phyloP scores from a whole-genome alignment of 306 rosid genomes.

The Arachis stenosperma region DNA sequence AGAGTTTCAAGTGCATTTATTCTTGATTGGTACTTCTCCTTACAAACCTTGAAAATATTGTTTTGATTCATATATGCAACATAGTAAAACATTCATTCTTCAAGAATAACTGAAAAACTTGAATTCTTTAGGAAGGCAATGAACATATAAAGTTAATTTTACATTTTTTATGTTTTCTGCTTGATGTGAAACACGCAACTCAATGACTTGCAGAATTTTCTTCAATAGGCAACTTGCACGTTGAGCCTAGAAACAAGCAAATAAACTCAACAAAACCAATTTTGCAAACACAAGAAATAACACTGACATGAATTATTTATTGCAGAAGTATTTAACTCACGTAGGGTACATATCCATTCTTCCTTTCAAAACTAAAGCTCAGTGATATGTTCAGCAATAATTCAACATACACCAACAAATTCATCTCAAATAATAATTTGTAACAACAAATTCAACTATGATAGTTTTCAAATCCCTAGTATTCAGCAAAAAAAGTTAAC shows the following conservation, averaged over 20 bases:
- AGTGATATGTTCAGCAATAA: constrained; percentile 13
- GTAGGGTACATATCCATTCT: constrained; percentile 69
- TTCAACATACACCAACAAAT: too few relatives aligned
- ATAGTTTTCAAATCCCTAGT: too few relatives aligned
- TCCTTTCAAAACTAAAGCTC: constrained; percentile 62
- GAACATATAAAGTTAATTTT: too few relatives aligned
- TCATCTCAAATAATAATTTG: too few relatives aligned
- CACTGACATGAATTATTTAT: constrained; percentile 40
- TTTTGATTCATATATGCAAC: constrained; percentile 65
- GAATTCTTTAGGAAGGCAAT: not conserved
- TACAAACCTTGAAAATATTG: constrained; percentile 73
- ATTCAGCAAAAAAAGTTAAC: too few relatives aligned
- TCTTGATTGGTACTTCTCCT: constrained; percentile 77
- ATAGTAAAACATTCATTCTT: constrained; percentile 39
- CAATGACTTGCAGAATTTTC: too few relatives aligned
- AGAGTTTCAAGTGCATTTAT: constrained; percentile 81
- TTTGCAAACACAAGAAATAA: constrained; percentile 1
- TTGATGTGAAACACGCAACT: too few relatives aligned
- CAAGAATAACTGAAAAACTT: constrained; percentile 33
- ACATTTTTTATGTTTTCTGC: too few relatives aligned
- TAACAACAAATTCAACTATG: too few relatives aligned
- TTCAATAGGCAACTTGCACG: too few relatives aligned
- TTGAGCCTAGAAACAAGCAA: too few relatives aligned
- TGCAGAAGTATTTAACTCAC: constrained; percentile 42
- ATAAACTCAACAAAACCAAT: constrained; percentile 47